Evolutionary conservation across 1,284 basidiomycete genomes (phyloP).

Genomic region (Rhodotorula sp.): DNA sequence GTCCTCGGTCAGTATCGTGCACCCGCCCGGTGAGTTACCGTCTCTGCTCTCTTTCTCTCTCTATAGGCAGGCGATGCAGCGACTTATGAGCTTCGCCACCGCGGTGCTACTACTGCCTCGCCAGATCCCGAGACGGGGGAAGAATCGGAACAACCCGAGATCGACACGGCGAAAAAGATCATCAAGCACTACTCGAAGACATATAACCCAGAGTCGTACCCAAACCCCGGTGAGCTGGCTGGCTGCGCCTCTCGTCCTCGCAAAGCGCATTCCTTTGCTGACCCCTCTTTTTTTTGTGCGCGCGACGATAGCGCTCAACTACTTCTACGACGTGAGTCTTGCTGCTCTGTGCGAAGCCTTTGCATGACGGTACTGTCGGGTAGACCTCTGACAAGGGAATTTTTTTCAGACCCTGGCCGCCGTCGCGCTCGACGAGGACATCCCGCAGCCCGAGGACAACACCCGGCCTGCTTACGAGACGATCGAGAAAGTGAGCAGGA

Average conservation of each 20-base stretch:
- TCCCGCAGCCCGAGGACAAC: slow-evolving; percentile 39
- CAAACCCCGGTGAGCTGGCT: slow-evolving; percentile 75
- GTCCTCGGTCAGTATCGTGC: slow-evolving; percentile 46
- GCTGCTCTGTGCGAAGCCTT: neutral
- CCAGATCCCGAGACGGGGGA: slow-evolving; percentile 13
- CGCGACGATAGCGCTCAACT: slow-evolving; percentile 38
- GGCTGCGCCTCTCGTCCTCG: too few species aligned
- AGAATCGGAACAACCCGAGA: slow-evolving; percentile 55
- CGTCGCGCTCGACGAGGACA: slow-evolving; percentile 40
- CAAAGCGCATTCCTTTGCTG: neutral
- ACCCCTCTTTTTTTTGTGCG: neutral
- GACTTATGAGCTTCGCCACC: neutral
- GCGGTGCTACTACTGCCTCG: neutral
- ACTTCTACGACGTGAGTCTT: slow-evolving; percentile 38
- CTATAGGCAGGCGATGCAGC: neutral
- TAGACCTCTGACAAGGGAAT: neutral
- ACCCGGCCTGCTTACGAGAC: slow-evolving; percentile 33
- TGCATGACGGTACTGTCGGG: neutral
- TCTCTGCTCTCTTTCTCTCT: neutral
- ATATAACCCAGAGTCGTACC: slow-evolving; percentile 84
- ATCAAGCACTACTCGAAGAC: slow-evolving; percentile 72
- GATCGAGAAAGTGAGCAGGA: slow-evolving; percentile 27
- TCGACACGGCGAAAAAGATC: slow-evolving; percentile 67
- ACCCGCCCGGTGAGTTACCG: slow-evolving; percentile 39
- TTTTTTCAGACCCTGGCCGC: slow-evolving; percentile 37